These are phyloP conservation scores for Wallacemonas sp. DNA, from an alignment of 208 protist genomes.

Conservation along the genomic window DNA sequence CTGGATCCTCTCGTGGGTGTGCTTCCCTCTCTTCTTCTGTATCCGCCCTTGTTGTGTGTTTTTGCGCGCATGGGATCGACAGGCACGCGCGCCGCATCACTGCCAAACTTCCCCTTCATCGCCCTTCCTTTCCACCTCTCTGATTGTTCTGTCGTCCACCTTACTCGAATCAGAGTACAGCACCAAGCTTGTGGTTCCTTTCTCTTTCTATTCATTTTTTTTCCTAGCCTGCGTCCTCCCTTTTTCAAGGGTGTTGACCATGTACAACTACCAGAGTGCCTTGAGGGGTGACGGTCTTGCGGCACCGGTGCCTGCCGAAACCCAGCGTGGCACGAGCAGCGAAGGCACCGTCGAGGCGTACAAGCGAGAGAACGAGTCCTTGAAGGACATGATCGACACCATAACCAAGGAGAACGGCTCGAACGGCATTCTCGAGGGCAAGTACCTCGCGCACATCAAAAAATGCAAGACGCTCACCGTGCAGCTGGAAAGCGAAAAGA, in stretches of 20 bases:
- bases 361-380: conserved; percentile 18
- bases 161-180: too few species aligned
- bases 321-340: neutral
- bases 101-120: too few species aligned
- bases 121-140: too few species aligned
- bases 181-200: too few species aligned
- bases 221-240: neutral
- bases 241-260: neutral
- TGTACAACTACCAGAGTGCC: conserved; percentile 17
- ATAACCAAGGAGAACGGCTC: conserved; percentile 19
- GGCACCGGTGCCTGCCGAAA: neutral
- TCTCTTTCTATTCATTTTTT: conserved; percentile 14
- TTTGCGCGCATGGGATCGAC: too few species aligned
- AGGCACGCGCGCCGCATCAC: too few species aligned
- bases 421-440: conserved; percentile 51
- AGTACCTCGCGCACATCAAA: conserved; percentile 63
- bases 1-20: too few species aligned
- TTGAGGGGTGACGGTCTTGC: conserved; percentile 8
- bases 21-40: too few species aligned
- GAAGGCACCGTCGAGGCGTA: conserved; percentile 1
- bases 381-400: conserved; percentile 17
- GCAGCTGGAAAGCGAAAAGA: conserved; percentile 53
- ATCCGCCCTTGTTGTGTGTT: too few species aligned
- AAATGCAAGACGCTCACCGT: conserved; percentile 47
- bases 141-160: too few species aligned